phyloP scores from a whole-genome alignment of 2,329 filamentous ascomycete genomes.

The Aspergillus glaucus region DNA sequence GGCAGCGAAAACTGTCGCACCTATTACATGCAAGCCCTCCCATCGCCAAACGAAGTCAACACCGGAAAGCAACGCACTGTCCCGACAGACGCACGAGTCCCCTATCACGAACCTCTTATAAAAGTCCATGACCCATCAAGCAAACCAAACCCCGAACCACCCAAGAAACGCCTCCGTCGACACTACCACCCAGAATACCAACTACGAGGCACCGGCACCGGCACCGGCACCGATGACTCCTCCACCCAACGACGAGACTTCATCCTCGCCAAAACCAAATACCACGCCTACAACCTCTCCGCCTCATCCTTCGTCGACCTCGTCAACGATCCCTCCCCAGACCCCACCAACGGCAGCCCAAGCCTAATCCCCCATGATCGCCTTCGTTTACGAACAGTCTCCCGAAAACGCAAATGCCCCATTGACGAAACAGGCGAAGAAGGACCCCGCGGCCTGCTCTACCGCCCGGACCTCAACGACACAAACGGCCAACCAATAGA shows the following conservation, averaged over 20 bases:
- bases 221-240: not conserved
- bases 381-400: constrained; percentile 36
- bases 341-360: constrained; percentile 9
- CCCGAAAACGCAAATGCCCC: constrained; percentile 36
- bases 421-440: constrained; percentile 28
- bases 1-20: constrained; percentile 56
- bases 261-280: constrained; percentile 40
- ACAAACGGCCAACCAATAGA: constrained; percentile 21
- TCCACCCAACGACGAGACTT: constrained; percentile 29
- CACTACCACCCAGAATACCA: constrained; percentile 38
- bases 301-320: constrained; percentile 39
- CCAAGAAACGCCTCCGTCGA: constrained; percentile 31
- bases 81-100: constrained; percentile 8
- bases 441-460: constrained; percentile 20
- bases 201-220: constrained; percentile 6
- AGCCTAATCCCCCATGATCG: constrained; percentile 28
- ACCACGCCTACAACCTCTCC: constrained; percentile 36
- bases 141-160: constrained; percentile 30
- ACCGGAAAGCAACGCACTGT: constrained; percentile 9
- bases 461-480: constrained; percentile 21
- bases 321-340: constrained; percentile 32
- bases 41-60: constrained; percentile 21
- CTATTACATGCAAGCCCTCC: constrained; percentile 53
- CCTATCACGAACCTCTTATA: constrained; percentile 24
- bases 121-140: constrained; percentile 20